These are phyloP conservation scores for Termitomyces titanicus DNA, from an alignment of 768 basidiomycete genomes.

Conservation along the genomic window DNA sequence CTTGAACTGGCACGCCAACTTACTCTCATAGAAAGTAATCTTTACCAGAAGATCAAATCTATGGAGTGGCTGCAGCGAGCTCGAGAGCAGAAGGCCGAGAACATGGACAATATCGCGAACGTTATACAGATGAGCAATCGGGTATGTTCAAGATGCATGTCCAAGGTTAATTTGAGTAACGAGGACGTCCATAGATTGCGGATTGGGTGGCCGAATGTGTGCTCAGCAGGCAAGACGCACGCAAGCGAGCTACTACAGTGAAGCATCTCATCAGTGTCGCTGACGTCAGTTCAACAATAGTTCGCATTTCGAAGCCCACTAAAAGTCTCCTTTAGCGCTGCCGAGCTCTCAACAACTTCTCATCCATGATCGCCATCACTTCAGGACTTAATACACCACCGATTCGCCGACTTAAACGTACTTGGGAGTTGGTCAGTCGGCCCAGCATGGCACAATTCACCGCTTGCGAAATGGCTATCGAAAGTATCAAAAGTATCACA, in stretches of 20 bases:
- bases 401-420: slow-evolving; percentile 87
- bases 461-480: slow-evolving; percentile 83
- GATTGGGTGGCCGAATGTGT: slow-evolving; percentile 89
- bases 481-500: slow-evolving; percentile 90
- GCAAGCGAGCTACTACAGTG: slow-evolving; percentile 73
- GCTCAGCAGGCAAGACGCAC: slow-evolving; percentile 74
- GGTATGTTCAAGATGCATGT: slow-evolving; percentile 34
- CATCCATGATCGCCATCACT: slow-evolving; percentile 93
- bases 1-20: slow-evolving; percentile 92
- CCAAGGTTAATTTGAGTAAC: neutral
- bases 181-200: slow-evolving; percentile 59
- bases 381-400: slow-evolving; percentile 93
- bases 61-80: slow-evolving; percentile 88
- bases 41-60: slow-evolving; percentile 86
- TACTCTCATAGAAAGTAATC: slow-evolving; percentile 83
- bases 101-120: slow-evolving; percentile 77
- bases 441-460: slow-evolving; percentile 71
- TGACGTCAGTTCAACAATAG: slow-evolving; percentile 57
- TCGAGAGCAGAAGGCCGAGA: slow-evolving; percentile 68
- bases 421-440: slow-evolving; percentile 85
- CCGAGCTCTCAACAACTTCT: slow-evolving; percentile 86
- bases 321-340: slow-evolving; percentile 60
- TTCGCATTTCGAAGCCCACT: neutral
- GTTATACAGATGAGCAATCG: slow-evolving; percentile 88
- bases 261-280: slow-evolving; percentile 92